Evolutionary conservation across 495 filamentous ascomycete genomes (phyloP), one percentile per base, ranked within the genome.

Genomic region (Aspergillus mulundensis): DNA sequence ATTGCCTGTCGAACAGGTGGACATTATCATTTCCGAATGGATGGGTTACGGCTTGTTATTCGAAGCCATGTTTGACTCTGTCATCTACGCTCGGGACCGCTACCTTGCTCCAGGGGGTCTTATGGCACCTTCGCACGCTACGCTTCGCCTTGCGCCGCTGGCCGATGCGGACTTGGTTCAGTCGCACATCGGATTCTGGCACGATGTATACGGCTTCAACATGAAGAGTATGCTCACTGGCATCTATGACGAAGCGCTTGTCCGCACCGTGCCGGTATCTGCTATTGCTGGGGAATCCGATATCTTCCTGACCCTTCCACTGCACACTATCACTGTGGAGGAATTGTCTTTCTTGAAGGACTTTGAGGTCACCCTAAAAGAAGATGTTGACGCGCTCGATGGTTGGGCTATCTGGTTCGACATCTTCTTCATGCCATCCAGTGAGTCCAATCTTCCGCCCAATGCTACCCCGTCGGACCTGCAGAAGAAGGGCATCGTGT

Each of bases 11-110:
- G 78, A 82, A 54, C 79, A 93, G 67, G 92, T 97, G 44, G 92
- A 97, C 62, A 91, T 97, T 69, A 96, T 97, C 61, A 85, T 97
- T 53, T 95, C 90, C 2, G 92, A 97, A 69, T 97, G 92, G 92
- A 97, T 97, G 92, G 92, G 92, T 5, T 97, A 97, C 67, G 87
- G 88, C 67, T 77, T 97, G 5, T 81, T 97, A 7, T 97, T 94
- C 67, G 92, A 97, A 78, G 86, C 85, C 61, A 97, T 97, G 92
- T 81, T 97, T 58, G 91, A 95, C 71, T 95, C 91, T 10, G 92
- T 97, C 30, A 76, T 97, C 46, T 91, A 87, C 57, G 92, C 92
- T 20, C 79, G 92, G 42, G 92, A 97, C 72, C 84, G 78, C 58
- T 96, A 90, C 72, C 84, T 97, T 19, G 82, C 70, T 21, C 83